Evolutionary conservation across 805 yeast genomes (phyloP).

Genomic region (Pichia deserticola): DNA sequence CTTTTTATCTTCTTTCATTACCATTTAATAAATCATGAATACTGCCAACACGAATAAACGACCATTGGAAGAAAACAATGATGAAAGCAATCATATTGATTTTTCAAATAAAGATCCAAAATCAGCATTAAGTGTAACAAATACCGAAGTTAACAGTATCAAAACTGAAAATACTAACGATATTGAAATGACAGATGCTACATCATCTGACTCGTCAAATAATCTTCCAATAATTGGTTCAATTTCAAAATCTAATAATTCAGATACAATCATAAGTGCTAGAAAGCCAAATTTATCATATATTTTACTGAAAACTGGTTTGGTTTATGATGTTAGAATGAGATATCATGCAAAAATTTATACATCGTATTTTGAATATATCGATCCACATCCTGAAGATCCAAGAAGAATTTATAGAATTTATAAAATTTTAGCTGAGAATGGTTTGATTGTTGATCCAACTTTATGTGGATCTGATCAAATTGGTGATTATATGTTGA

Average conservation of each 20-base stretch:
- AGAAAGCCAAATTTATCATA: constrained; percentile 63
- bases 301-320: constrained; percentile 78
- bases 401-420: constrained; percentile 93
- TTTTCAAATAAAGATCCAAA: no score
- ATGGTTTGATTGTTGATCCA: constrained; percentile 80
- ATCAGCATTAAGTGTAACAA: no score
- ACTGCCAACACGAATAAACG: no score
- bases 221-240: no score
- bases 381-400: constrained; percentile 98
- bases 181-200: no score
- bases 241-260: not conserved
- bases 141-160: no score
- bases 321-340: constrained; percentile 96
- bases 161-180: no score
- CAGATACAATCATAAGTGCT: constrained; percentile 31
- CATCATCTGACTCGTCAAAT: no score
- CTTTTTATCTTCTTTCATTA: no score
- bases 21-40: no score
- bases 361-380: constrained; percentile 85
- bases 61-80: no score
- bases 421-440: constrained; percentile 88
- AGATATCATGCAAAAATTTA: constrained; percentile 93
- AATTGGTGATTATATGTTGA: constrained; percentile 80
- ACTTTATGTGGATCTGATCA: constrained; percentile 63
- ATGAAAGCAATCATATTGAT: no score